A percentile compares a stretch with the other conserved stretches of the same genome.
Conservation (phyloP, 495 filamentous ascomycete species). For the Penicillium nucicola region DNA sequence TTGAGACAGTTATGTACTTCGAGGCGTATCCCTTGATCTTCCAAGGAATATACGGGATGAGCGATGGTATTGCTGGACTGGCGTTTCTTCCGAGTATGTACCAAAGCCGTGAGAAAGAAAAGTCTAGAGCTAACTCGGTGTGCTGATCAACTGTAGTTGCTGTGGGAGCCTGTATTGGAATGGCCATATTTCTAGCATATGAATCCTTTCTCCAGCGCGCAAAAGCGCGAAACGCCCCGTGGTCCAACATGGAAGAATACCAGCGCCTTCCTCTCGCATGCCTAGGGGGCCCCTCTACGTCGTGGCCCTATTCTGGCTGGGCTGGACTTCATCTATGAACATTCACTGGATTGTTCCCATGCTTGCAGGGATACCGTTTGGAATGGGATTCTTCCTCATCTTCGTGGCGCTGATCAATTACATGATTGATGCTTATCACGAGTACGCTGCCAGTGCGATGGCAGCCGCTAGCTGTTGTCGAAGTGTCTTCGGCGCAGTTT, state of each 20-base stretch:
- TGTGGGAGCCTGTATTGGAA: too few relatives aligned
- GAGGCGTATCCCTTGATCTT: slow-evolving; percentile 62
- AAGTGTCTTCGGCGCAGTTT: slow-evolving; percentile 52
- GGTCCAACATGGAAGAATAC: slow-evolving; percentile 51
- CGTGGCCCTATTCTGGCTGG: slow-evolving; percentile 59
- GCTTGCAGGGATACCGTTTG: slow-evolving; percentile 45
- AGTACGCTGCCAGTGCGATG: slow-evolving; percentile 23
- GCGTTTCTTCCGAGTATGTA: slow-evolving; percentile 36
- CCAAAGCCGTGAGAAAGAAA: too few relatives aligned
- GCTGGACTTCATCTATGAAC: slow-evolving; percentile 43
- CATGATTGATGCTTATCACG: slow-evolving; percentile 49
- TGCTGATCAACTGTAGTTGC: too few relatives aligned
- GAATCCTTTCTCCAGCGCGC: slow-evolving; percentile 19
- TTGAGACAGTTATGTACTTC: too few relatives aligned
- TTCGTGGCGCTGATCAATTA: slow-evolving; percentile 50
- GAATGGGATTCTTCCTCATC: slow-evolving; percentile 47
- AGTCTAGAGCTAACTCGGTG: too few relatives aligned
- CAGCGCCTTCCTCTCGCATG: slow-evolving; percentile 55
- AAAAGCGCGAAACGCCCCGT: slow-evolving; percentile 20
- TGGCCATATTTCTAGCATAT: slow-evolving; percentile 26
- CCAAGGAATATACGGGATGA: slow-evolving; percentile 44
- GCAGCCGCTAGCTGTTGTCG: slow-evolving; percentile 39
- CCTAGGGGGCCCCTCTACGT: slow-evolving; percentile 49
- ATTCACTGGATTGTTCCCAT: slow-evolving; percentile 50
- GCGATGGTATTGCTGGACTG: slow-evolving; percentile 23